Evolutionary conservation across 306 rosid genomes (phyloP).

Genomic region (Cicer chorassanicum): DNA sequence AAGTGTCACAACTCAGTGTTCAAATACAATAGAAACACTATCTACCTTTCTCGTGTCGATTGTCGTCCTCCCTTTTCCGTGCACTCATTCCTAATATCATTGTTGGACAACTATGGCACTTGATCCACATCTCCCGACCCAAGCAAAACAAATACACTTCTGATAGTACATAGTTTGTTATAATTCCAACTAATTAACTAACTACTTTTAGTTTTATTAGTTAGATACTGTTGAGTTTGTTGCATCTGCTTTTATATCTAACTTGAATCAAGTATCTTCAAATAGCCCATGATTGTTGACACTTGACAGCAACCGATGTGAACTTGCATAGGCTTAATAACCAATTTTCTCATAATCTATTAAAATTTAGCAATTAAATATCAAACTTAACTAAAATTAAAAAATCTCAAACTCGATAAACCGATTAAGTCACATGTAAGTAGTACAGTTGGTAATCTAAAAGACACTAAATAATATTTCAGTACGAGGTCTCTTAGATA

Average conservation of each 20-base stretch:
- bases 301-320: background rate
- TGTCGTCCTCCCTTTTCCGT: background rate
- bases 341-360: background rate
- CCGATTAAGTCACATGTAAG: too few species aligned
- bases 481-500: too few species aligned
- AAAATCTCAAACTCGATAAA: too few species aligned
- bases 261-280: slow-evolving; percentile 20
- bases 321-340: background rate
- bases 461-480: too few species aligned
- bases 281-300: background rate
- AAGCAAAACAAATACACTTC: background rate
- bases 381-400: too few species aligned
- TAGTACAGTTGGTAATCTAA: too few species aligned
- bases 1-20: too few species aligned
- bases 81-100: background rate
- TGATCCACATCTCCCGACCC: background rate
- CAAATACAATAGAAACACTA: too few species aligned
- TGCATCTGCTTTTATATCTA: slow-evolving; percentile 37
- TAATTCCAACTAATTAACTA: slow-evolving; percentile 40
- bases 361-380: too few species aligned
- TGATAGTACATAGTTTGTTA: slow-evolving; percentile 7
- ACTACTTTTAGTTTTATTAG: slow-evolving; percentile 20
- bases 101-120: slow-evolving; percentile 24
- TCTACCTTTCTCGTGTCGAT: too few species aligned
- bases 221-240: slow-evolving; percentile 36